Evolutionary conservation across 805 yeast genomes (phyloP), one percentile per base, ranked within the genome.

Genomic region (Kodamaea laetipori): DNA sequence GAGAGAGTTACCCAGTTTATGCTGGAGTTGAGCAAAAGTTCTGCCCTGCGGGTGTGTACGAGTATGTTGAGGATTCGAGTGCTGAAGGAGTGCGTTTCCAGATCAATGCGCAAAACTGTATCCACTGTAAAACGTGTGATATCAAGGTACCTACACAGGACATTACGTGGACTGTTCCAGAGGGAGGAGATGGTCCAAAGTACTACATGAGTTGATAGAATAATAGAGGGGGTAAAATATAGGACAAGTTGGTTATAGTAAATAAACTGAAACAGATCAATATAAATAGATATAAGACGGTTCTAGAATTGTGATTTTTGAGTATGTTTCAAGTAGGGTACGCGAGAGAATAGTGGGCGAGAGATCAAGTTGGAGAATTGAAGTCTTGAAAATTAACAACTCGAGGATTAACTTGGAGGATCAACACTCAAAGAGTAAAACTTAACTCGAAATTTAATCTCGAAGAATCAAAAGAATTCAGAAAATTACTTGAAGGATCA

Each of bases 41-140:
- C 72, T 94, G 99, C 59, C 99, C 99, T 3, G 99, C 99, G 16
- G 99, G 99, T 17, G 99, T 94, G 9, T 94, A 94, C 64, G 99
- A 94, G 67, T 94, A 88, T 57, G 61, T 81, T n/a, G 82, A 84
- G 49, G 94, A 86, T 60, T 84, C 78, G 41, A 57, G 58, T 6
- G 62, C 63, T 13, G 53, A 74, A 26, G 94, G 94, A 4, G 94
- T 89, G 12, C 78, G 81, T 58, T 92, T 94, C 68, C 94, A 88
- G 63, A 92, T 94, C 66, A 94, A 94, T 68, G 80, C 96, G 15
- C 99, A 94, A 68, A 94, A 94, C 67, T 94, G 99, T 72, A 90
- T 94, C 52, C 99, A 94, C 66, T 94, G 99, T 72, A 94, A 94
- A 67, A 92, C 98, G 1, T 92, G 99, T 73, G 99, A 94, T 66